Percentiles rank a stretch among this genome's conserved stretches.
Conservation (phyloP, 2,329 filamentous ascomycete genomes). For the Leptographium lundbergii region DNA sequence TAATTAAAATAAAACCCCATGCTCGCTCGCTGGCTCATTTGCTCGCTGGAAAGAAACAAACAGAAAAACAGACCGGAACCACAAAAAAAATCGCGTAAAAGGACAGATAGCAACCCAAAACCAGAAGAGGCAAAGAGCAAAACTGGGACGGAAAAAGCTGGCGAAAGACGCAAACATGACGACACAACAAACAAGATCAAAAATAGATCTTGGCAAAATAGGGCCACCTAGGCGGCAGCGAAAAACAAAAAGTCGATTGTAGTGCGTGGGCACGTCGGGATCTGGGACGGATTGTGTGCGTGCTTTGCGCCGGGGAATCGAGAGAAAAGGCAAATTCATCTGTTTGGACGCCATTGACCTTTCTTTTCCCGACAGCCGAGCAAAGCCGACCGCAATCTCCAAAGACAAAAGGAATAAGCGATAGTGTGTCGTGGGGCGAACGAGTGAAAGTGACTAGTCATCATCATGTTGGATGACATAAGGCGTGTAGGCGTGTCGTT, state of each 20-base stretch:
- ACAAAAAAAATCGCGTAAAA: background rate
- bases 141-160: conserved; percentile 6
- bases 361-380: no score
- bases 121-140: conserved; percentile 10
- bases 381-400: conserved; percentile 2
- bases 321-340: no score
- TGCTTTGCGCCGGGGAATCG: conserved; percentile 1
- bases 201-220: conserved; percentile 2
- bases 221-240: background rate
- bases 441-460: background rate
- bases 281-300: background rate
- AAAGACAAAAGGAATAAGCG: conserved; percentile 6
- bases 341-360: no score
- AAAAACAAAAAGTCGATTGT: background rate
- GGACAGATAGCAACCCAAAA: background rate
- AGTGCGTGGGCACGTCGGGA: background rate
- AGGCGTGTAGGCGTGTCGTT: background rate
- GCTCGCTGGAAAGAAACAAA: conserved; percentile 1
- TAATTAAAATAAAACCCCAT: conserved; percentile 9
- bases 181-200: conserved; percentile 3
- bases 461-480: background rate
- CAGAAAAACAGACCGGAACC: background rate
- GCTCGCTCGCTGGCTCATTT: conserved; percentile 6
- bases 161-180: conserved; percentile 2
- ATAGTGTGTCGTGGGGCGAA: background rate